Conservation (phyloP, 257 asterid genomes). For the Nicotiana undulata region DNA sequence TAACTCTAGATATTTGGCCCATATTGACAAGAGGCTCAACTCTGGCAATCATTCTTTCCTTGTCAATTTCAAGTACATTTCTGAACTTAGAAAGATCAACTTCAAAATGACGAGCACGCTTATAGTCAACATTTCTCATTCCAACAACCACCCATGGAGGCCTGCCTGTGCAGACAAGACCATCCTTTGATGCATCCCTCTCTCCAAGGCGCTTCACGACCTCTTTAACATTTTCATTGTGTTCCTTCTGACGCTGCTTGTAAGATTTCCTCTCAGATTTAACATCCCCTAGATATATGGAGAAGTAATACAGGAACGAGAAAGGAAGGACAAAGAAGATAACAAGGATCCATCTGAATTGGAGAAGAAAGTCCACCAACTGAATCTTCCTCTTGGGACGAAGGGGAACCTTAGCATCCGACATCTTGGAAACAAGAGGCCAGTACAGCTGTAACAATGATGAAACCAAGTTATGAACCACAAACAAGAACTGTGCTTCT, state of each 20-base stretch:
- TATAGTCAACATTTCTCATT: slow-evolving; percentile 1
- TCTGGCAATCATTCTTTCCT: slow-evolving; percentile 55
- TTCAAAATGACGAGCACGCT: slow-evolving; percentile 10
- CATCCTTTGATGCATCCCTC: slow-evolving; percentile 4
- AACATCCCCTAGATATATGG: slow-evolving; percentile 21
- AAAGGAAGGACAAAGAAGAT: slow-evolving; percentile 3
- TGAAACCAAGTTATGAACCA: slow-evolving; percentile 1
- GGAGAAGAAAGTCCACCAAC: slow-evolving; percentile 66
- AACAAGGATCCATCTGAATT: slow-evolving; percentile 1
- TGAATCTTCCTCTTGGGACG: slow-evolving; percentile 84
- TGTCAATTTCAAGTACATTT: slow-evolving; percentile 51
- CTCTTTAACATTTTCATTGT: slow-evolving; percentile 37
- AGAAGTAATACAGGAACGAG: slow-evolving; percentile 1
- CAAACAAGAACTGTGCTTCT: not conserved
- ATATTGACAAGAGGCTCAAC: slow-evolving; percentile 47
- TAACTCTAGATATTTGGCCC: slow-evolving; percentile 78
- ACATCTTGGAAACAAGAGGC: slow-evolving; percentile 33
- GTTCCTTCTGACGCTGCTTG: slow-evolving; percentile 45
- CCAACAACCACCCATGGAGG: slow-evolving; percentile 7
- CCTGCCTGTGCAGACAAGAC: slow-evolving; percentile 4
- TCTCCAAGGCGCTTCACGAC: not conserved
- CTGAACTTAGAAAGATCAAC: slow-evolving; percentile 8
- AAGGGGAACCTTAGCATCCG: slow-evolving; percentile 79
- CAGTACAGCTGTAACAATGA: slow-evolving; percentile 14
- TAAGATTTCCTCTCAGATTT: slow-evolving; percentile 62